Evolutionary conservation across 768 basidiomycete genomes (phyloP).

Genomic region (Mycena belliarum): DNA sequence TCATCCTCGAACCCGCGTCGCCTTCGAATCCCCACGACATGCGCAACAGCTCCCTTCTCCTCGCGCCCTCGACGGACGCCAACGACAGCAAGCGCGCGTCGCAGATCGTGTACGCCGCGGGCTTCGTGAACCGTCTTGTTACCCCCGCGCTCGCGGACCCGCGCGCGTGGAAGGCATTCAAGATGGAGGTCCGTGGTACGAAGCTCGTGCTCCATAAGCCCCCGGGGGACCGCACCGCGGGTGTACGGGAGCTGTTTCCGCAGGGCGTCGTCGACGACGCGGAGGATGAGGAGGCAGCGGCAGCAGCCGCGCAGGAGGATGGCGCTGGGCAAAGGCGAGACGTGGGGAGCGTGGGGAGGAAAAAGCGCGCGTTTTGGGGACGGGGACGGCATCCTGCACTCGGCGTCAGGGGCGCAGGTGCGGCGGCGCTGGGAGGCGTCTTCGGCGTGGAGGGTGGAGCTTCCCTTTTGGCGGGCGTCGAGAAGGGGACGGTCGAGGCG

Average conservation of each 20-base stretch:
- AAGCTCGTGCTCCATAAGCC: slow-evolving; percentile 89
- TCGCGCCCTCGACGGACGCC: slow-evolving; percentile 25
- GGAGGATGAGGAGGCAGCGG: slow-evolving; percentile 30
- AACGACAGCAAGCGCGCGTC: slow-evolving; percentile 60
- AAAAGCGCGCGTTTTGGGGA: slow-evolving; percentile 45
- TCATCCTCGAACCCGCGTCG: slow-evolving; percentile 16
- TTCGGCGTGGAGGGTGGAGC: neutral
- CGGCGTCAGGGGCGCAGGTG: slow-evolving; percentile 28
- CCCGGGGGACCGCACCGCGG: slow-evolving; percentile 63
- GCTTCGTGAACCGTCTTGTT: slow-evolving; percentile 73
- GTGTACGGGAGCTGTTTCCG: slow-evolving; percentile 73
- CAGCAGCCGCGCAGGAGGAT: slow-evolving; percentile 59
- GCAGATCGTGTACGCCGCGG: slow-evolving; percentile 74
- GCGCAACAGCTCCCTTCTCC: slow-evolving; percentile 37
- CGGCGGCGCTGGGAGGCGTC: neutral
- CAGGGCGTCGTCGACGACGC: slow-evolving; percentile 58
- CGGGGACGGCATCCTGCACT: slow-evolving; percentile 54
- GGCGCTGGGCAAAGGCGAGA: slow-evolving; percentile 46
- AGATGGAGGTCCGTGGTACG: slow-evolving; percentile 79
- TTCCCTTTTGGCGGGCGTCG: slow-evolving; percentile 43
- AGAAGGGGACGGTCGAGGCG: slow-evolving; percentile 76
- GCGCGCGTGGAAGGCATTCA: slow-evolving; percentile 81
- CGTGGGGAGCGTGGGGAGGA: slow-evolving; percentile 23
- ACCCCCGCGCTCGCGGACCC: slow-evolving; percentile 51
- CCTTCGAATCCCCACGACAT: slow-evolving; percentile 2